phyloP scores from a whole-genome alignment of 768 basidiomycete species.

The Mrakia frigida region DNA sequence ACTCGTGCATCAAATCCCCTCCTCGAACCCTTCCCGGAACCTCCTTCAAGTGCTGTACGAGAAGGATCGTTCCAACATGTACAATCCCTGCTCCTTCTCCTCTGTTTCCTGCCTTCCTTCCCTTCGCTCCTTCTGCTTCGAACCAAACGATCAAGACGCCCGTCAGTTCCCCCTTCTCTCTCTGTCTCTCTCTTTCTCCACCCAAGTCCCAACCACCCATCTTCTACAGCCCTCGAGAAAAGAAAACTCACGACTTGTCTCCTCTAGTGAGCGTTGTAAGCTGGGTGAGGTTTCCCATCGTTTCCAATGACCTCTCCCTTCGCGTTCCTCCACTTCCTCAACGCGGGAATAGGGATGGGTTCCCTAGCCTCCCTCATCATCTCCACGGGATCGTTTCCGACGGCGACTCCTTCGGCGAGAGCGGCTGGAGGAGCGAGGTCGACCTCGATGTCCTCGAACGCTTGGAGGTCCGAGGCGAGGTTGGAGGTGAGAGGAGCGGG shows the following conservation, averaged over 20 bases:
- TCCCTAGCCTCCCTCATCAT: slow-evolving; percentile 57
- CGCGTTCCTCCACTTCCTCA: not conserved
- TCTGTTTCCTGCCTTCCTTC: not conserved
- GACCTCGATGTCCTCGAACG: slow-evolving; percentile 80
- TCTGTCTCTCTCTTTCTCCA: no score
- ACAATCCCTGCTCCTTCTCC: not conserved
- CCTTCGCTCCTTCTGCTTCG: not conserved
- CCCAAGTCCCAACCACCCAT: not conserved
- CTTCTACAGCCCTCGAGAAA: not conserved
- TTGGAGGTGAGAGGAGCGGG: slow-evolving; percentile 66
- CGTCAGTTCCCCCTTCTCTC: not conserved
- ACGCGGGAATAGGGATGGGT: not conserved
- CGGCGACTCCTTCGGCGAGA: slow-evolving; percentile 43
- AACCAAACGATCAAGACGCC: not conserved
- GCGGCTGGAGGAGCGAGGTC: slow-evolving; percentile 43
- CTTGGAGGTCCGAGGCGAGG: slow-evolving; percentile 76
- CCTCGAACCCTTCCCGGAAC: not conserved
- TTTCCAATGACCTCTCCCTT: not conserved
- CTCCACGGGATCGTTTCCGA: slow-evolving; percentile 45
- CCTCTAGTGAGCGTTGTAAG: not conserved
- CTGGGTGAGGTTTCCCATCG: not conserved
- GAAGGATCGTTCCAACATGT: not conserved
- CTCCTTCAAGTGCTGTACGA: not conserved
- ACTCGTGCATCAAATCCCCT: not conserved
- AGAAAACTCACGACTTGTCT: not conserved